Percentiles rank a stretch among this genome's conserved stretches.
Conservation (phyloP, 441 rosid genomes). For the Melastoma candidum region DNA sequence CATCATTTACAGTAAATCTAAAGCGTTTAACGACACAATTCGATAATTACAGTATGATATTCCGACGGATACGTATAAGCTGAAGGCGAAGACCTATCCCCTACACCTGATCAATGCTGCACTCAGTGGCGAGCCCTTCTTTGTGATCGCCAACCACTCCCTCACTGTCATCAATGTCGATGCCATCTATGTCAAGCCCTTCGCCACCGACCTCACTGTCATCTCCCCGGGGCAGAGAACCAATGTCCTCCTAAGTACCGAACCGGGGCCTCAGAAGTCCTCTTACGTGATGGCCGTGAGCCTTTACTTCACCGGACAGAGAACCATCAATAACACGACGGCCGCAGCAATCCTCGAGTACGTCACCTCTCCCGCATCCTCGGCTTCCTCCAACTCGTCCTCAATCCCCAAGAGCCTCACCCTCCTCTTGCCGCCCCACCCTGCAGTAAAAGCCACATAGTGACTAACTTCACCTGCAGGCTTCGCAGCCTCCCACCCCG, state of each 20-base stretch:
- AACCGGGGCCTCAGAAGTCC: conserved; percentile 33
- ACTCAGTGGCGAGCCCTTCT: conserved; percentile 52
- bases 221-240: conserved; percentile 62
- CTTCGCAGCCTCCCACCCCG: conserved; percentile 9
- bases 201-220: conserved; percentile 31
- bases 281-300: conserved; percentile 55
- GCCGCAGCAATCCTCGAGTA: conserved; percentile 57
- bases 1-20: not conserved
- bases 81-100: conserved; percentile 39
- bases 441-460: conserved; percentile 10
- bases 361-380: conserved; percentile 5
- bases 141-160: conserved; percentile 58
- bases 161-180: conserved; percentile 63
- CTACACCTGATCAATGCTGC: conserved; percentile 43
- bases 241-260: conserved; percentile 51
- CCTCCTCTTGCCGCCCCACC: conserved; percentile 5
- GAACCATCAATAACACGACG: conserved; percentile 55
- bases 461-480: conserved; percentile 10
- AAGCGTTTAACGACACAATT: not conserved
- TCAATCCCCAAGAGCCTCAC: conserved; percentile 1
- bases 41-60: too few relatives aligned
- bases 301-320: conserved; percentile 54
- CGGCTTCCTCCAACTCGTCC: not conserved
- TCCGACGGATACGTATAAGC: conserved; percentile 34
- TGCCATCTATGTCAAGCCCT: conserved; percentile 62